Percentiles rank a stretch among this genome's conserved stretches.
Evolutionary conservation across 129 eudicot genomes (phyloP).

Genomic region (Erigeron canadensis): DNA sequence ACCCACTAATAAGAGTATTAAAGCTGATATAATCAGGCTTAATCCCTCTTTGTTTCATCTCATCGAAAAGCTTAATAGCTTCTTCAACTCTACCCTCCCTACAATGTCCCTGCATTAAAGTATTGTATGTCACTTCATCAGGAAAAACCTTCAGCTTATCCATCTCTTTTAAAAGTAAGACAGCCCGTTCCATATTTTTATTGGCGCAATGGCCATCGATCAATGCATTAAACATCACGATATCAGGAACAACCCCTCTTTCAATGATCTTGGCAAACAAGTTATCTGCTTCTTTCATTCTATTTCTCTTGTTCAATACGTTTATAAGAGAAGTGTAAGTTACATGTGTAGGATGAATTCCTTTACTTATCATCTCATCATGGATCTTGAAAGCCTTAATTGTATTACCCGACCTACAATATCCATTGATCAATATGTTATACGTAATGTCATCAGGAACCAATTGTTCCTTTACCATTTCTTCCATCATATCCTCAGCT

Average conservation of each 20-base stretch:
- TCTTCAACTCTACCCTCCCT: conserved; percentile 62
- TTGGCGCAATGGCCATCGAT: conserved; percentile 71
- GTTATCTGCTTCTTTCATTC: conserved; percentile 63
- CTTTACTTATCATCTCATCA: conserved; percentile 60
- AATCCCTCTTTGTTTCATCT: conserved; percentile 71
- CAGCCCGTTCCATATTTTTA: conserved; percentile 43
- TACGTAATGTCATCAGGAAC: conserved; percentile 59
- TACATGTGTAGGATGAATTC: conserved; percentile 52
- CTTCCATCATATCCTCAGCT: conserved; percentile 53
- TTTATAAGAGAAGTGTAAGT: conserved; percentile 72
- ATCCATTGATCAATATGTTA: conserved; percentile 70
- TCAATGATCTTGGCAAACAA: conserved; percentile 41
- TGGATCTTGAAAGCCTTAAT: conserved; percentile 55
- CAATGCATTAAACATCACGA: conserved; percentile 60
- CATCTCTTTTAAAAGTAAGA: conserved; percentile 51
- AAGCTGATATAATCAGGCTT: conserved; percentile 60
- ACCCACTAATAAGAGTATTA: conserved; percentile 70
- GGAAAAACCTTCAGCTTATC: conserved; percentile 44
- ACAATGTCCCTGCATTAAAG: conserved; percentile 68
- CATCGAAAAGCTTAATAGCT: conserved; percentile 51
- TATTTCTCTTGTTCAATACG: conserved; percentile 50
- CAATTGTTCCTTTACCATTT: conserved; percentile 52
- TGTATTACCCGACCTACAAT: conserved; percentile 55
- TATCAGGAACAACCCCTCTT: conserved; percentile 60
- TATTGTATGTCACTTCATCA: conserved; percentile 79